Base-by-base conservation (phyloP, 805 yeast genomes). In the Kodamaea leandrae region DNA sequence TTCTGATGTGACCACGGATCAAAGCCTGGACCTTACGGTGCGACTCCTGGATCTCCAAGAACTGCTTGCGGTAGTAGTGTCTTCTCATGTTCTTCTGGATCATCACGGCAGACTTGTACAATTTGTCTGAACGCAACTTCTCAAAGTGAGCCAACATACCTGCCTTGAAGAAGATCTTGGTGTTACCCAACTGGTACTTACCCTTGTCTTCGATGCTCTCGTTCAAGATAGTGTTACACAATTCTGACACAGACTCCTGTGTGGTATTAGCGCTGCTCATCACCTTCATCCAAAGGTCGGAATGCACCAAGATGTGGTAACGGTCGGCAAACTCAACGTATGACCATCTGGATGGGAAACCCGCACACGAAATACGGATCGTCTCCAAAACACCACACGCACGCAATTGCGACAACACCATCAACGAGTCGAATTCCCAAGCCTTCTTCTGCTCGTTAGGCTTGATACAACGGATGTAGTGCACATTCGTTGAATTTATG, bases 361-460 rank as follows among this genome's bases (percentile, higher is more conserved):
- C 99, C 37, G 96, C 97, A 68, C 97, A 90, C 1, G 97, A 90
- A 36, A 91, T 91, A 56, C 96, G 74, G 58, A 91, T 91, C 2
- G 99, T 93, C 61, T 93, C 99, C 52, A 91, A 72, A 35, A 91
- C 98, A 83, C 99, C 99, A 73, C 99, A 91, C 4, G 99, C 99
- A 60, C 99, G 79, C 48, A 91, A 74, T 64, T 91, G 99, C 4
- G 95, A 83, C 46, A 93, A 73, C 10, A 91, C 98, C 97, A 91
- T 90, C 32, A 89, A 76, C 12, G 95, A 88, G 57, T 89, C 96
- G 64, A 91, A 91, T 60, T 82, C 84, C 98, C 99, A 91, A 2
- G 98, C 96, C 46, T 80, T 83, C 64, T 93, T 91, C 49, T 81
- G 82, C 55, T 89, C 96, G 61, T 91, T 91, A 4, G 99, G 98